Percentiles rank a stretch among this genome's conserved stretches.
Evolutionary conservation across 164 flowering plant species (phyloP).

Genomic region (Dillenia turbinata): DNA sequence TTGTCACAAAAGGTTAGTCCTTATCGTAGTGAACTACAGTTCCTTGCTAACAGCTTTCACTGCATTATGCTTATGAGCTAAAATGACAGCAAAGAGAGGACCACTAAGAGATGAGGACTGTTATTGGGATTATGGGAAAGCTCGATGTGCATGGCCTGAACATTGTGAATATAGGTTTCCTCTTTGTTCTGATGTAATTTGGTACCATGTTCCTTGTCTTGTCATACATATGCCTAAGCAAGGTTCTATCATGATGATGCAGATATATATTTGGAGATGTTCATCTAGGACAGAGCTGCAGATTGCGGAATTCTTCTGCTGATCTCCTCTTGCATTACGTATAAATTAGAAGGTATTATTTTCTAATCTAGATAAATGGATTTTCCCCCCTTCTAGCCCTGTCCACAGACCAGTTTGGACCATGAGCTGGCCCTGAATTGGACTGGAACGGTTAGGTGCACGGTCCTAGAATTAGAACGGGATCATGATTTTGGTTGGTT

Average conservation of each 20-base stretch:
- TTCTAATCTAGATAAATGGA: neutral
- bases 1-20: conserved; percentile 79
- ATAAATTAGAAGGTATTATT: conserved; percentile 33
- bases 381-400: no score
- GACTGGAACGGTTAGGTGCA: no score
- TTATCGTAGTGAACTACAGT: neutral
- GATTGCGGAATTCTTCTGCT: conserved; percentile 64
- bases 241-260: conserved; percentile 11
- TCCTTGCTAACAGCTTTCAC: conserved; percentile 2
- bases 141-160: conserved; percentile 94
- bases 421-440: no score
- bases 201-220: neutral
- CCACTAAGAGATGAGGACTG: conserved; percentile 94
- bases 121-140: conserved; percentile 98
- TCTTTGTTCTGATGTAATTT: neutral
- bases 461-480: no score
- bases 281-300: conserved; percentile 97
- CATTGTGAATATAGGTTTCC: conserved; percentile 90
- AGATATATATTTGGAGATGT: conserved; percentile 95
- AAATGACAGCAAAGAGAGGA: conserved; percentile 73
- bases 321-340: conserved; percentile 57
- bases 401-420: no score
- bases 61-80: neutral
- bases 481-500: no score
- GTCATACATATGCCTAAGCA: neutral